phyloP scores from a whole-genome alignment of 1,284 basidiomycete species.

The Abortiporus biennis region DNA sequence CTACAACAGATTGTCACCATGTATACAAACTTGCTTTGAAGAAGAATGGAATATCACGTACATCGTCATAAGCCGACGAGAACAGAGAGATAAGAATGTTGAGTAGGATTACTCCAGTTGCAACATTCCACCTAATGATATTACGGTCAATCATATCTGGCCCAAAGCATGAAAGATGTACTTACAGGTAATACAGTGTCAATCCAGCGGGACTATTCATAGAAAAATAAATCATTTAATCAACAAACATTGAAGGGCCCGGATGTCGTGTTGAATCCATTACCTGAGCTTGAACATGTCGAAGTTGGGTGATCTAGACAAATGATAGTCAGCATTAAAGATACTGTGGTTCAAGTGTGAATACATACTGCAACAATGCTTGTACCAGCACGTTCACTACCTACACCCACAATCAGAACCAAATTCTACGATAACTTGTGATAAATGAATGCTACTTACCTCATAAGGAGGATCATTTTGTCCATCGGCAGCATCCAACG shows the following conservation, averaged over 20 bases:
- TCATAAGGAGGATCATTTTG: slow-evolving; percentile 46
- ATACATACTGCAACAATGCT: slow-evolving; percentile 68
- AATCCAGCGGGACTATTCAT: slow-evolving; percentile 60
- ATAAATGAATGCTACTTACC: slow-evolving; percentile 26
- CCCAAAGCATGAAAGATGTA: no score
- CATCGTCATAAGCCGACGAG: slow-evolving; percentile 84
- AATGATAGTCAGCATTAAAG: neutral
- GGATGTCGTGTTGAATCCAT: slow-evolving; percentile 8
- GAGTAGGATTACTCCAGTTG: slow-evolving; percentile 83
- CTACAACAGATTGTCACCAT: slow-evolving; percentile 21
- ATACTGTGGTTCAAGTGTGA: neutral
- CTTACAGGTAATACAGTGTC: slow-evolving; percentile 76
- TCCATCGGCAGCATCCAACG: slow-evolving; percentile 88
- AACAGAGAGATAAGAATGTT: slow-evolving; percentile 96
- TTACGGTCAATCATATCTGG: no score
- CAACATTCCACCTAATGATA: slow-evolving; percentile 72
- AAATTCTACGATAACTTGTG: neutral
- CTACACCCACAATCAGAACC: slow-evolving; percentile 27
- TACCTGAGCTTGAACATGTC: slow-evolving; percentile 54
- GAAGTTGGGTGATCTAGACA: slow-evolving; percentile 72
- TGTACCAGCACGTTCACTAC: slow-evolving; percentile 77
- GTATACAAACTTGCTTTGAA: no score
- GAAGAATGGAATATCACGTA: slow-evolving; percentile 33
- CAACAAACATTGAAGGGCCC: slow-evolving; percentile 5
- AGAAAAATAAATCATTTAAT: slow-evolving; percentile 10